phyloP scores from a whole-genome alignment of 805 yeast genomes.

The Hanseniaspora occidentalis region DNA sequence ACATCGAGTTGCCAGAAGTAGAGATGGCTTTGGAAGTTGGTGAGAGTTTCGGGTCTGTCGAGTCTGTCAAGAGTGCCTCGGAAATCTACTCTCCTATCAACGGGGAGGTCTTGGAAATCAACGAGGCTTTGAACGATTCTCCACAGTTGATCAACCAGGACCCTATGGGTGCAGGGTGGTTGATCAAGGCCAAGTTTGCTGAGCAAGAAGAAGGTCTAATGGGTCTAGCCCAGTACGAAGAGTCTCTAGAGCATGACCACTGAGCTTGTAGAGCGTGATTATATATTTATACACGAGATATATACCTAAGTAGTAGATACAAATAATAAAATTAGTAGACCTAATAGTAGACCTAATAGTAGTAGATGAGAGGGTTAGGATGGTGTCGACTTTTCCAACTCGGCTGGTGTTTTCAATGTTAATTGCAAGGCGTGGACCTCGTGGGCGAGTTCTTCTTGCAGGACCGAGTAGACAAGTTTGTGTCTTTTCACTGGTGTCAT shows the following conservation, averaged over 20 bases:
- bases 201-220: slow-evolving; percentile 38
- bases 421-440: slow-evolving; percentile 86
- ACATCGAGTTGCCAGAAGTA: slow-evolving; percentile 75
- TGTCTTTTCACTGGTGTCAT: slow-evolving; percentile 63
- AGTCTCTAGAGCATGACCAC: slow-evolving; percentile 33
- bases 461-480: slow-evolving; percentile 52
- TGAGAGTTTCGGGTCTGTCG: slow-evolving; percentile 85
- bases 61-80: slow-evolving; percentile 86
- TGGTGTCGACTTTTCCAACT: slow-evolving; percentile 27
- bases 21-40: slow-evolving; percentile 52
- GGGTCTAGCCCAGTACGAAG: slow-evolving; percentile 42
- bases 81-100: slow-evolving; percentile 83
- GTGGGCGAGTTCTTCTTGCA: slow-evolving; percentile 61
- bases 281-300: not conserved
- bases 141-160: slow-evolving; percentile 78
- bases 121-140: slow-evolving; percentile 47
- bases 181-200: slow-evolving; percentile 60
- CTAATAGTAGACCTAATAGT: no score
- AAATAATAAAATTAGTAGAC: no score
- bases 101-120: slow-evolving; percentile 65
- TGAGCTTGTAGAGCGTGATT: no score
- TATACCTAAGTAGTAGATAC: no score
- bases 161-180: slow-evolving; percentile 93
- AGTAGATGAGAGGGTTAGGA: no score
- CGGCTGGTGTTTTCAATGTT: slow-evolving; percentile 63